Evolutionary conservation across 371 early-diverging fungal genomes (phyloP).

Genomic region (Mucor saturninus): DNA sequence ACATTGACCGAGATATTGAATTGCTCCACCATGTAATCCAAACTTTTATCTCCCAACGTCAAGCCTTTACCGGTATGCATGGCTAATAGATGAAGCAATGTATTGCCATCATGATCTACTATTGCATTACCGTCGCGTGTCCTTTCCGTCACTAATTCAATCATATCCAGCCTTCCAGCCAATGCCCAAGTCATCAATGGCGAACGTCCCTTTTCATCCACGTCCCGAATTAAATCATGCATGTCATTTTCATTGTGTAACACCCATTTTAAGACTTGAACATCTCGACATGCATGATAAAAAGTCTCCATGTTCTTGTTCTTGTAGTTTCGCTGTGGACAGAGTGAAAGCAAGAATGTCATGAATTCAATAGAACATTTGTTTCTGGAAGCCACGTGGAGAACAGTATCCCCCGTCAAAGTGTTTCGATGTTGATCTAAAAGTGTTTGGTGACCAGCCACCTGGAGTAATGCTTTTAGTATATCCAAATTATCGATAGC

Average conservation of each 20-base stretch:
- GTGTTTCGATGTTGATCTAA: constrained; percentile 7
- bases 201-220: constrained; percentile 34
- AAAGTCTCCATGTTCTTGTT: constrained; percentile 44
- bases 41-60: constrained; percentile 13
- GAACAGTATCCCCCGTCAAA: constrained; percentile 23
- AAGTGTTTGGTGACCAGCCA: neutral
- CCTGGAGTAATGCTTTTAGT: constrained; percentile 6
- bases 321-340: neutral
- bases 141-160: constrained; percentile 33
- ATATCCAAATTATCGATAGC: neutral
- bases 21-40: constrained; percentile 15
- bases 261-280: constrained; percentile 21
- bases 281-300: constrained; percentile 42
- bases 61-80: constrained; percentile 2
- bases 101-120: constrained; percentile 28
- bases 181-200: constrained; percentile 54
- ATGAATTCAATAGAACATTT: constrained; percentile 11
- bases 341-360: neutral
- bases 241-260: neutral
- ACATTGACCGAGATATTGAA: constrained; percentile 20
- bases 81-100: constrained; percentile 32
- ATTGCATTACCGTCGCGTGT: neutral
- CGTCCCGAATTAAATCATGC: constrained; percentile 19
- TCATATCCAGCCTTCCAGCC: constrained; percentile 40
- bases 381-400: constrained; percentile 37